Base-by-base conservation (phyloP, 1,284 basidiomycete species). In the Boletus calvinii region DNA sequence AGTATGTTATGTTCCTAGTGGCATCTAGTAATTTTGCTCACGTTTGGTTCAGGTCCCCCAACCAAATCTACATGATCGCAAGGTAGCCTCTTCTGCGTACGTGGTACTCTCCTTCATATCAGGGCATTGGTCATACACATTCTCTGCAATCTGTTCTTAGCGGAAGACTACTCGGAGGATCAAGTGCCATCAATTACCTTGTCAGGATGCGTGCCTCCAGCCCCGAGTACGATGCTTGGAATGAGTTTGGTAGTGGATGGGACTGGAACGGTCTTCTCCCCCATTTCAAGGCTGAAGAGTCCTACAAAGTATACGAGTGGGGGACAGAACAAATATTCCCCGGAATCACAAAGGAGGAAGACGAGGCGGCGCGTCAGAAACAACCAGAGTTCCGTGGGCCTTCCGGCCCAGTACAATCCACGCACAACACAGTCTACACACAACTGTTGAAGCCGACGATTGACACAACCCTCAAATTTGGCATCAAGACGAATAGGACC, bases 131-230 rank as follows among this genome's bases (percentile, higher is more conserved):
- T n/a, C 2, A 22, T 41, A 2, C n/a, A 46, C 6, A 62, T 38
- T 31, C 18, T n/a, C 18, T 26, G 9, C 20, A 15, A 42, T n/a
- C 5, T 17, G 1, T 15, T 38, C 7, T 3, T 17, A 60, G 59
- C 4, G 59, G 61, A 20, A 59, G 59, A 32, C 41, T 63, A 34
- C 59, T 60, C 3, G 59, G 59, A 30, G 59, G 59, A 40, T 62
- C 59, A 6, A 60, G 59, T 40, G 59, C 40, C 11, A 60, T 60
- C 34, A 63, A 60, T 35, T 50, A 4, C 15, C 56, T 60, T 35
- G 59, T 38, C 15, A 62, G 52, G 34, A 62, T 62, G 59, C 59
- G 59, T 39, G 59, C 56, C 20, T 59, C 59, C 3, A 30, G 51
- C 20, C 38, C 47, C 4, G 62, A 63, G 44, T 63, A 60, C 10